These are phyloP conservation scores for Tylopilus sp. DNA, from an alignment of 1,284 basidiomycete genomes.

Conservation along the genomic window DNA sequence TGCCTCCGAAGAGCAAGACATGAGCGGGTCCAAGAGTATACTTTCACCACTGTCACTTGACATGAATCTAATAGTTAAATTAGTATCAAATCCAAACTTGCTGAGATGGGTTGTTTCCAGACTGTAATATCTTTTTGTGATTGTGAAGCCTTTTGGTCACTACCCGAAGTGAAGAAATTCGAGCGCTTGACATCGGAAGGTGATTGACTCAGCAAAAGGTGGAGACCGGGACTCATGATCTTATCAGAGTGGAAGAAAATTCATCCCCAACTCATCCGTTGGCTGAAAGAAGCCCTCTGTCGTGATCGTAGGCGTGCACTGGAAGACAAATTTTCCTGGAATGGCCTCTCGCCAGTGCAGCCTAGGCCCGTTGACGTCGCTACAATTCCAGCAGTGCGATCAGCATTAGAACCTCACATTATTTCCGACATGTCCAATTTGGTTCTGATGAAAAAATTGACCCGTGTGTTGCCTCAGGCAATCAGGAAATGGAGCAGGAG, in stretches of 20 bases:
- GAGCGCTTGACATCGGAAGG: background rate
- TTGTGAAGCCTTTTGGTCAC: background rate
- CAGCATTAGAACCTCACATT: slow-evolving; percentile 7
- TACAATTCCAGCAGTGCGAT: slow-evolving; percentile 9
- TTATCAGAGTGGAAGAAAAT: slow-evolving; percentile 3
- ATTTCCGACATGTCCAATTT: background rate
- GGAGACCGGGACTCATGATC: background rate
- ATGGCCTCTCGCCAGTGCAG: background rate
- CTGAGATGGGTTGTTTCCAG: slow-evolving; percentile 9
- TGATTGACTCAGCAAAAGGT: background rate
- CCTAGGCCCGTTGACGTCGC: slow-evolving; percentile 21
- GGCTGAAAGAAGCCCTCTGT: background rate
- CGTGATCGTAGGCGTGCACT: background rate
- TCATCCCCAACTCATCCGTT: background rate
- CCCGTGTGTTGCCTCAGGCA: background rate
- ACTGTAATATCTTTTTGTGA: background rate
- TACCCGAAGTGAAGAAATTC: background rate
- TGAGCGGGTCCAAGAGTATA: slow-evolving; percentile 17
- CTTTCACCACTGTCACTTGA: background rate
- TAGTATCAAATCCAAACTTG: slow-evolving; percentile 18
- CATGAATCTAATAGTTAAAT: slow-evolving; percentile 4
- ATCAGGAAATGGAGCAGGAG: slow-evolving; percentile 21
- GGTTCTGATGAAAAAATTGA: slow-evolving; percentile 2
- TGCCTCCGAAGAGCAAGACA: slow-evolving; percentile 7
- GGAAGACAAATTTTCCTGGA: background rate